Conservation (phyloP, 176 grass and related monocot species). For the Paspalum vaginatum region DNA sequence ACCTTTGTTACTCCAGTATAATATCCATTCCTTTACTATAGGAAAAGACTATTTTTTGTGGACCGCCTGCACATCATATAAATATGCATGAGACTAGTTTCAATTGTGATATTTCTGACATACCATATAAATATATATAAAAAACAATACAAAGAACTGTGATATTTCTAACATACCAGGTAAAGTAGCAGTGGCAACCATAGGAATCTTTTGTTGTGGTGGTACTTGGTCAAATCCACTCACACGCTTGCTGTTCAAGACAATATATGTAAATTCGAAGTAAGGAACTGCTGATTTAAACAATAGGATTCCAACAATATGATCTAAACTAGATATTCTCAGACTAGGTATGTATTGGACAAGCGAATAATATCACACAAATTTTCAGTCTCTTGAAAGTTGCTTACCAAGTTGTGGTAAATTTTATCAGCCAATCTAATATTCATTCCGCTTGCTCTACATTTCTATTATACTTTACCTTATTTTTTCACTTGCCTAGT, state of each 20-base stretch:
- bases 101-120: too few species aligned
- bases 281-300: background rate
- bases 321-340: too few species aligned
- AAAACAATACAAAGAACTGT: constrained; percentile 24
- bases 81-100: too few species aligned
- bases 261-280: background rate
- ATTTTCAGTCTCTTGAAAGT: background rate
- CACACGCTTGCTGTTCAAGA: constrained; percentile 69
- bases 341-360: too few species aligned
- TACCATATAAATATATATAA: constrained; percentile 33
- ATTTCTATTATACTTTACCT: too few species aligned
- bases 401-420: background rate
- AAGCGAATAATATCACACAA: background rate
- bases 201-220: constrained; percentile 50
- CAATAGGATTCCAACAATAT: background rate
- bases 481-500: too few species aligned
- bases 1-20: too few species aligned
- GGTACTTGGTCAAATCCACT: constrained; percentile 96
- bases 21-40: too few species aligned
- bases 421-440: too few species aligned
- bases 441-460: too few species aligned
- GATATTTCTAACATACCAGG: constrained; percentile 52
- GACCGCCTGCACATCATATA: too few species aligned
- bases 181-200: constrained; percentile 37
- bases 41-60: too few species aligned